Conservation (phyloP, 768 basidiomycete genomes). For the Boletus reticuloceps region DNA sequence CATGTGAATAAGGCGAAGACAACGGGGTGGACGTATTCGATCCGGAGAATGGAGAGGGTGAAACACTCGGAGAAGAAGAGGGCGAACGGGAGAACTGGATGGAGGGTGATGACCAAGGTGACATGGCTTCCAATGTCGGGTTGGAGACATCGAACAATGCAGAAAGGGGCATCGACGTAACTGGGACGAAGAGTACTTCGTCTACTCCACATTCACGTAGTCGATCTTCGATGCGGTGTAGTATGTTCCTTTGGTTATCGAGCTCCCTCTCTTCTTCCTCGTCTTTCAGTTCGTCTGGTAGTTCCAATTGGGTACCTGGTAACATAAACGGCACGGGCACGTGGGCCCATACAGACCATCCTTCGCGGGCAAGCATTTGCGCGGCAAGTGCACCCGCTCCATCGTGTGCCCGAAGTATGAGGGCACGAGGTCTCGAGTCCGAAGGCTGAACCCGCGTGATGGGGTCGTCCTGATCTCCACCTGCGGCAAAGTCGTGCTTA, state of each 20-base stretch:
- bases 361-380: constrained; percentile 68
- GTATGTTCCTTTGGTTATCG: constrained; percentile 39
- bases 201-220: constrained; percentile 71
- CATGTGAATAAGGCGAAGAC: constrained; percentile 29
- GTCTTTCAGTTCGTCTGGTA: constrained; percentile 29
- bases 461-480: constrained; percentile 22
- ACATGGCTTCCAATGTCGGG: constrained; percentile 14
- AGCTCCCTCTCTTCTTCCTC: constrained; percentile 36
- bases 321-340: constrained; percentile 39
- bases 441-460: constrained; percentile 1
- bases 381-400: constrained; percentile 74
- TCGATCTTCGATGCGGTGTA: constrained; percentile 48
- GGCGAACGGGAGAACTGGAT: constrained; percentile 23
- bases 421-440: constrained; percentile 36
- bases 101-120: constrained; percentile 27
- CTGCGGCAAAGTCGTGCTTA: constrained; percentile 23
- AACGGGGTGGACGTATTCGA: constrained; percentile 31
- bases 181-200: constrained; percentile 64
- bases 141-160: constrained; percentile 22
- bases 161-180: constrained; percentile 20
- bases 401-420: constrained; percentile 74
- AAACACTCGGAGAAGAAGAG: constrained; percentile 31
- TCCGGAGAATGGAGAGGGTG: constrained; percentile 33
- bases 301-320: constrained; percentile 35
- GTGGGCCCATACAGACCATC: constrained; percentile 78